Percentiles rank a stretch among this genome's conserved stretches.
Conservation (phyloP, 2,329 filamentous ascomycete species). For the Colletotrichum viniferum region DNA sequence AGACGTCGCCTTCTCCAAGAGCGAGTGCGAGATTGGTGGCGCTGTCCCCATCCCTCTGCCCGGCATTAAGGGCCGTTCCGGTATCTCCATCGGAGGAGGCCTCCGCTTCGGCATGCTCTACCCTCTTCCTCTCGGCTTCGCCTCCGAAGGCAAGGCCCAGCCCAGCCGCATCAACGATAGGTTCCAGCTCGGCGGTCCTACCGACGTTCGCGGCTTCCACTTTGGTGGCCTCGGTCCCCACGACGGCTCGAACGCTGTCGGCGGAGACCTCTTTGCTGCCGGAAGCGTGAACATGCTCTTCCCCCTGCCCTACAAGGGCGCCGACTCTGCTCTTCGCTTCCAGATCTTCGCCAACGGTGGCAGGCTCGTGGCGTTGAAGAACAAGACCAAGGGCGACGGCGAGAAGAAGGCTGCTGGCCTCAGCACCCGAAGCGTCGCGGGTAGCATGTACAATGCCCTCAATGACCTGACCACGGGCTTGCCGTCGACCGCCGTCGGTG, state of each 20-base stretch:
- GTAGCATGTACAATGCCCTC: conserved; percentile 65
- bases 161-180: conserved; percentile 90
- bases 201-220: conserved; percentile 92
- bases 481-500: conserved; percentile 84
- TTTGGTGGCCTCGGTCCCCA: conserved; percentile 87
- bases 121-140: conserved; percentile 72
- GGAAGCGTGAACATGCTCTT: conserved; percentile 85
- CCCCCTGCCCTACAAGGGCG: conserved; percentile 81
- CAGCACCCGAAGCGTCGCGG: conserved; percentile 49
- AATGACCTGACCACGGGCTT: conserved; percentile 74
- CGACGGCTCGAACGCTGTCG: conserved; percentile 84
- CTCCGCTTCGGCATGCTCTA: conserved; percentile 83
- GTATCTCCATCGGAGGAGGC: conserved; percentile 82
- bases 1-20: conserved; percentile 93
- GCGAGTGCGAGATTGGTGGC: conserved; percentile 81
- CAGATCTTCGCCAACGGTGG: conserved; percentile 94
- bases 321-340: conserved; percentile 82
- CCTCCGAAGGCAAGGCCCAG: conserved; percentile 54
- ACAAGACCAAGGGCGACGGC: conserved; percentile 50
- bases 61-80: conserved; percentile 70
- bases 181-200: conserved; percentile 92
- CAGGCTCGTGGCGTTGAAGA: conserved; percentile 77
- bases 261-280: conserved; percentile 90
- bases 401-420: conserved; percentile 41
- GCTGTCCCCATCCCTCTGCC: conserved; percentile 77